Evolutionary conservation across 2,329 filamentous ascomycete species (phyloP), one percentile per base, ranked within the genome.

Genomic region (Trichoderma gracile): DNA sequence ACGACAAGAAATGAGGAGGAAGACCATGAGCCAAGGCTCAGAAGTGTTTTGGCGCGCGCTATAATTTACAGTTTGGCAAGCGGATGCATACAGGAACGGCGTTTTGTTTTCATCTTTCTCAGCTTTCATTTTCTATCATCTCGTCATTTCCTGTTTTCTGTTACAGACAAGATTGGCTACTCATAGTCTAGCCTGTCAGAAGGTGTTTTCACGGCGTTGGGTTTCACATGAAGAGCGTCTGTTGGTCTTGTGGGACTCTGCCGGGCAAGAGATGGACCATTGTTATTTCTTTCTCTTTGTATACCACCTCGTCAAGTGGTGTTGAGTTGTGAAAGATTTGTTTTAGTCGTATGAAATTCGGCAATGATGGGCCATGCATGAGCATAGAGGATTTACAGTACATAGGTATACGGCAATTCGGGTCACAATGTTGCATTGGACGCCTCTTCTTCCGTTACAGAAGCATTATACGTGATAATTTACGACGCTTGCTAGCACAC

Each of bases 1-100:
- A 73, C n/a, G 81, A 84, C 67, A 53, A 53, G 70, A 72, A 52
- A 52, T 52, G 27, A 68, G 15, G 40, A 30, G 43, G 40, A 25
- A 46, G 27, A 3, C 33, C 33, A 19, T 59, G 45, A 50, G 40
- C 25, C 7, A 33, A n/a, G 49, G n/a, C 17, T 6, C 23, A 19
- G 40, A 38, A 49, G 30, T 12, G 21, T 9, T 52, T 45, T 25
- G 12, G 45, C 50, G 30, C 33, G 33, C 27, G 43, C 55, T 47
- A 30, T 45, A 56, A 55, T 17, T 46, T n/a, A n/a, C 14, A 43
- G 52, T 60, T 59, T 19, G 33, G 40, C 23, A 30, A 47, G 23
- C 49, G 47, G 49, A 38, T 45, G 56, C 63, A 61, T 61, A 60
- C 15, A 43, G 50, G 57, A 46, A 61, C 17, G 52, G 63, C 43